phyloP scores from a whole-genome alignment of 108 stramenopile species.

The Skeletonema marinoi region DNA sequence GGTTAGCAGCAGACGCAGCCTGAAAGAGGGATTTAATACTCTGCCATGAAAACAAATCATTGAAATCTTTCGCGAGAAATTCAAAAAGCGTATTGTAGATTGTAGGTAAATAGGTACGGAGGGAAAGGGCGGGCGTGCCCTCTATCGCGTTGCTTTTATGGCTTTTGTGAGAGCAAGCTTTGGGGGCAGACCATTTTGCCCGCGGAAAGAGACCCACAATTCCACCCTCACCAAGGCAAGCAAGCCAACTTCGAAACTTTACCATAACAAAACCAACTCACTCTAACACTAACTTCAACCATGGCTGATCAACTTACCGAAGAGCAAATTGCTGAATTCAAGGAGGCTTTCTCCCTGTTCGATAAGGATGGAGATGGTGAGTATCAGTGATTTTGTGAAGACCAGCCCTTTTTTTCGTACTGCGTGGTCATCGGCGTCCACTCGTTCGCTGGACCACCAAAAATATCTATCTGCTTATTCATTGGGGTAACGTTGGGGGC shows the following conservation, averaged over 20 bases:
- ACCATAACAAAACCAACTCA: background rate
- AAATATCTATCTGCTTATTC: background rate
- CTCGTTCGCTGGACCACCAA: background rate
- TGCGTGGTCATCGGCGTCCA: background rate
- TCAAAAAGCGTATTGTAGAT: too few relatives aligned
- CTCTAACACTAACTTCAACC: constrained; percentile 23
- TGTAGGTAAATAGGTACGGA: too few relatives aligned
- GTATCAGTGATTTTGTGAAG: constrained; percentile 25
- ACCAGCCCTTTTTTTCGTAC: background rate
- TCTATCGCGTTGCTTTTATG: too few relatives aligned
- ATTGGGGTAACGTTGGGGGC: background rate
- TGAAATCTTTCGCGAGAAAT: too few relatives aligned
- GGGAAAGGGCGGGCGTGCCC: too few relatives aligned
- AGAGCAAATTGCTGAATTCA: constrained; percentile 99
- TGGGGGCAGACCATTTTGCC: too few relatives aligned
- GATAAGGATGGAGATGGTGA: constrained; percentile 99
- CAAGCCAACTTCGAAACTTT: background rate
- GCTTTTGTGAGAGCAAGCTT: too few relatives aligned
- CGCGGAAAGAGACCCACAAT: too few relatives aligned
- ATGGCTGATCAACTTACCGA: constrained; percentile 97
- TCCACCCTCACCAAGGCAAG: background rate
- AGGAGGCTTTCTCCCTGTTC: constrained; percentile 99
- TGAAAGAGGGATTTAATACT: too few relatives aligned
- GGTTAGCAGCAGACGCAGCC: too few relatives aligned
- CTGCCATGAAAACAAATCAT: too few relatives aligned